Percentiles rank a stretch among this genome's conserved stretches.
phyloP scores from a whole-genome alignment of 1,284 basidiomycete species.

The Malassezia dermatis region DNA sequence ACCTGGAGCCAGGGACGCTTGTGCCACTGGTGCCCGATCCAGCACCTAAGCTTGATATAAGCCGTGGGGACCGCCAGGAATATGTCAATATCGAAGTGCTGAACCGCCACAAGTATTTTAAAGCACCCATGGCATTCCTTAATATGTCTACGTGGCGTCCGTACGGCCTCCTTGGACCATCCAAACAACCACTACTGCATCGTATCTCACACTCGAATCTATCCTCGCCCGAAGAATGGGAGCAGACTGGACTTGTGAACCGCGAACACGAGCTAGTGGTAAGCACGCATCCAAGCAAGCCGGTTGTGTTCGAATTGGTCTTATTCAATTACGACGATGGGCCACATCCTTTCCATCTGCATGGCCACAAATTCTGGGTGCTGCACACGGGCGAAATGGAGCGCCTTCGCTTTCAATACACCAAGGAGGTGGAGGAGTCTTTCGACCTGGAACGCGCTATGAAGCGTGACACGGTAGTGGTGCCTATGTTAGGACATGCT shows the following conservation, averaged over 20 bases:
- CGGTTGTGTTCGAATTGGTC: slow-evolving; percentile 38
- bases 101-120: slow-evolving; percentile 10
- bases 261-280: slow-evolving; percentile 20
- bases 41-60: slow-evolving; percentile 5
- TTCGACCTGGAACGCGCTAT: slow-evolving; percentile 16
- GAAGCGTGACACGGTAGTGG: slow-evolving; percentile 29
- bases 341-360: slow-evolving; percentile 52
- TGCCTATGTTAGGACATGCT: slow-evolving; percentile 26
- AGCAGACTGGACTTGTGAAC: not conserved
- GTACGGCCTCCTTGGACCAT: slow-evolving; percentile 9
- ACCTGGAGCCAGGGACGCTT: slow-evolving; percentile 13
- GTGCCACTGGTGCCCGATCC: slow-evolving; percentile 13
- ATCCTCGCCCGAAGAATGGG: slow-evolving; percentile 2
- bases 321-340: slow-evolving; percentile 49
- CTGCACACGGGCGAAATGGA: slow-evolving; percentile 28
- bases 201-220: not conserved
- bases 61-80: slow-evolving; percentile 7
- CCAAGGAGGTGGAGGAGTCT: slow-evolving; percentile 21
- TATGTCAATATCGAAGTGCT: slow-evolving; percentile 14
- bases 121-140: slow-evolving; percentile 5
- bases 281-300: slow-evolving; percentile 18
- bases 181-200: slow-evolving; percentile 8
- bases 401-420: not conserved
- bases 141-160: slow-evolving; percentile 15
- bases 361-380: slow-evolving; percentile 50